Base-by-base conservation (phyloP, 768 basidiomycete species). In the Russula earlei region DNA sequence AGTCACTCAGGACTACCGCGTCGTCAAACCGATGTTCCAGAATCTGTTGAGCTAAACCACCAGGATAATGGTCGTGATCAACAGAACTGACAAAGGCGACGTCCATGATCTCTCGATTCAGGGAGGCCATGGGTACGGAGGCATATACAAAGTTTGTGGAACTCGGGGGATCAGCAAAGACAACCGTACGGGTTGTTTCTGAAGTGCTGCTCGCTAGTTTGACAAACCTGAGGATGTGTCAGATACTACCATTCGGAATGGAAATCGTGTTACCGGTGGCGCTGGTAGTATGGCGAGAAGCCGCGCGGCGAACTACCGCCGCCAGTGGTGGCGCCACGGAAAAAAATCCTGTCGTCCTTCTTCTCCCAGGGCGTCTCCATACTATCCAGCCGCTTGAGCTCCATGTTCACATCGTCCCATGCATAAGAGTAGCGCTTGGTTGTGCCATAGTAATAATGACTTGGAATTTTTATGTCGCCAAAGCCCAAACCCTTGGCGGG, bases 251-350 rank as follows among this genome's bases (percentile, higher is more conserved):
- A 45, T 62, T 53, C 31, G 47, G 41, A 56, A 48, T 46, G 44
- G 11, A 65, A 66, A 3, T 5, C 10, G 29, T 10, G 29, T 38
- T 60, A 85, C 83, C 92, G 76, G 67, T 96, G 93, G 43, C 93
- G 78, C 57, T 97, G 93, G 63, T 93, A 96, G 60, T 83, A 79
- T 2, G 81, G 71, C 2, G 88, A 72, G 66, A 89, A 95, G 0
- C 93, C 92, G 0, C 83, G 80, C 1, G 93, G 93, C 37, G 84
- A 84, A 59, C 78, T 88, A 29, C 93, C 93, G 1, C 94, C 94
- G 53, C 96, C 96, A 0, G 95, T 98, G 0, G 91, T 95, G 2
- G 93, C 91, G 11, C 96, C 96, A 43, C 96, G 74, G 91, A 95
- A 99, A 69, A 94, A 94, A 40, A 98, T 79, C 65, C 80, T 81